Evolutionary conservation across 2,329 filamentous ascomycete genomes (phyloP).

Genomic region (Diplodia seriata): DNA sequence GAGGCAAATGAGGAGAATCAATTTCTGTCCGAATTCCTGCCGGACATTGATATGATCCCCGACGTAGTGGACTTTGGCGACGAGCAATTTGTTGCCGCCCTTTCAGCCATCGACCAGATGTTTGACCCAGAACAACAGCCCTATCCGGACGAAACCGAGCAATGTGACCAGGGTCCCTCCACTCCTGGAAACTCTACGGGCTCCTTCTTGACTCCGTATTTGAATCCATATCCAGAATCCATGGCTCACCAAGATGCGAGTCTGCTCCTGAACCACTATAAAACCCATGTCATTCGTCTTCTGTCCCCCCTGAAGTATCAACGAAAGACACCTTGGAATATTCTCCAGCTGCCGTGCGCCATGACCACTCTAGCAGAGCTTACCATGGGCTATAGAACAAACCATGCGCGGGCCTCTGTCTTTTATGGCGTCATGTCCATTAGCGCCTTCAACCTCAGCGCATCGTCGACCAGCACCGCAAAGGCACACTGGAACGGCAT

Average conservation of each 20-base stretch:
- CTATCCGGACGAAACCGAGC: background rate
- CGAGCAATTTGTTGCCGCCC: background rate
- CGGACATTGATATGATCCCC: background rate
- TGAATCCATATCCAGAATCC: background rate
- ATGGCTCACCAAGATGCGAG: conserved; percentile 7
- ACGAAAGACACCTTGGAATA: conserved; percentile 37
- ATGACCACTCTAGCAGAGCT: background rate
- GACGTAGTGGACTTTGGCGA: background rate
- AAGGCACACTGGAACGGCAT: conserved; percentile 46
- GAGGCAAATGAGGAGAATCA: background rate
- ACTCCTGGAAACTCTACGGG: background rate
- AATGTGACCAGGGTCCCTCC: background rate
- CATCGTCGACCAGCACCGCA: conserved; percentile 37
- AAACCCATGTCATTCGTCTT: conserved; percentile 25
- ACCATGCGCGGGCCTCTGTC: background rate
- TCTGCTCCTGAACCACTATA: conserved; percentile 36
- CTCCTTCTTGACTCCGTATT: background rate
- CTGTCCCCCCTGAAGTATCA: conserved; percentile 35
- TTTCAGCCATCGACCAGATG: background rate
- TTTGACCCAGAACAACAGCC: background rate
- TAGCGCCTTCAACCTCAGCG: conserved; percentile 53
- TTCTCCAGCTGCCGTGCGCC: conserved; percentile 35
- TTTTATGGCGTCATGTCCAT: conserved; percentile 51
- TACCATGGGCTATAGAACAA: background rate
- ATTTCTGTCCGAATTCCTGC: background rate